A percentile compares a stretch with the other conserved stretches of the same genome.
Conservation (phyloP, 768 basidiomycete species). For the Royoungia palumana region DNA sequence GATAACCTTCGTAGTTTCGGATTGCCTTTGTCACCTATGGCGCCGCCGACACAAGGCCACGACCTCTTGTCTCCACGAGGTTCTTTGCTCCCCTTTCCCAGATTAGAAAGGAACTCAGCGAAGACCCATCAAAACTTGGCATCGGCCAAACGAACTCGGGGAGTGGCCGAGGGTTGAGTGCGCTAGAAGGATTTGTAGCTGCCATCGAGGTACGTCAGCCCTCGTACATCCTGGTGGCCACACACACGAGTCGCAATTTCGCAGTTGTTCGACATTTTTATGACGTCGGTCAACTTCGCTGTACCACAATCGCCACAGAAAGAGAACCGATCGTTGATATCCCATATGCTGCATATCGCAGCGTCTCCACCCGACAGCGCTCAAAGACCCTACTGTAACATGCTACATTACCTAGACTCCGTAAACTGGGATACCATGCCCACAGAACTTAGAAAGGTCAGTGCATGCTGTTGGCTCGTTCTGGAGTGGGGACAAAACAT, state of each 20-base stretch:
- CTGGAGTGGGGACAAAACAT: not conserved
- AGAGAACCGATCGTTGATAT: slow-evolving; percentile 27
- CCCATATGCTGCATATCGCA: slow-evolving; percentile 61
- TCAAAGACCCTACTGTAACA: slow-evolving; percentile 55
- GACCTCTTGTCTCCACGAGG: slow-evolving; percentile 52
- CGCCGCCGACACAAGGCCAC: slow-evolving; percentile 50
- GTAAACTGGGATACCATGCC: slow-evolving; percentile 62
- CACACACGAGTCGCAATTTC: slow-evolving; percentile 32
- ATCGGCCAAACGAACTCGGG: slow-evolving; percentile 55
- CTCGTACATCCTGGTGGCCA: not conserved
- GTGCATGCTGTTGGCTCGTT: not conserved
- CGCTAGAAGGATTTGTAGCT: slow-evolving; percentile 67
- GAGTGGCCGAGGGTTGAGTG: slow-evolving; percentile 54
- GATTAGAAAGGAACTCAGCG: slow-evolving; percentile 44
- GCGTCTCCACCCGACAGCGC: slow-evolving; percentile 53
- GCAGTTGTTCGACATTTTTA: slow-evolving; percentile 39
- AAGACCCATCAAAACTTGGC: slow-evolving; percentile 48
- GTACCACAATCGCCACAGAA: slow-evolving; percentile 24
- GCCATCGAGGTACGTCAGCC: slow-evolving; percentile 58
- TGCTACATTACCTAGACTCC: slow-evolving; percentile 41
- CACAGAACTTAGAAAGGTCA: slow-evolving; percentile 58
- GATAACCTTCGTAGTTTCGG: slow-evolving; percentile 29
- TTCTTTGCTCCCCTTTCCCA: slow-evolving; percentile 49
- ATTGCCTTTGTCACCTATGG: slow-evolving; percentile 64
- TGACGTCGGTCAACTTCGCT: slow-evolving; percentile 13